Base-by-base conservation (phyloP, 2,329 filamentous ascomycete genomes). In the Fusarium fracticaudum region DNA sequence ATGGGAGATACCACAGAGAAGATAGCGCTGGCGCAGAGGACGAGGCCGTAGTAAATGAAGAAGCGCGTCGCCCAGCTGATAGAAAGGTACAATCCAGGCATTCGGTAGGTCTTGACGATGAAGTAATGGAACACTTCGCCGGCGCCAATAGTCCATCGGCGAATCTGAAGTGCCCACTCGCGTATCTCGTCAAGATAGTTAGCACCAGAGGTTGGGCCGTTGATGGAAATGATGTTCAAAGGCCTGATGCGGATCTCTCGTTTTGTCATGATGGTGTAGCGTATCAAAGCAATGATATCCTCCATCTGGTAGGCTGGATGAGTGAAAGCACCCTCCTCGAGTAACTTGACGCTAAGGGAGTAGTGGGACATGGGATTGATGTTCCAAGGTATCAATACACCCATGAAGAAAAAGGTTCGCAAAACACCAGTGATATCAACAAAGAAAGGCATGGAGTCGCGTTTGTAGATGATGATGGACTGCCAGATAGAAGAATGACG, bases 351-450 rank as follows among this genome's bases (percentile, higher is more conserved):
- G 13, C 71, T 73, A 1, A 73, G 57, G 29, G 71, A 73, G 35
- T 73, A 74, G 20, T 74, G 71, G 1, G 71, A 74, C 71, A 74
- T 74, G 33, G 71, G 71, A 8, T 74, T 74, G 38, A 74, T 74
- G 35, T 74, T 74, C 71, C 71, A 74, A 2, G 75, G 75, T 20
- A 77, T 77, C 41, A 77, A 50, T 44, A 77, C 58, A 17, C 75
- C 75, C 74, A 77, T 77, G 33, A 77, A 77, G 72, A 77, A 77
- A 43, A 77, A 77, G 13, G 74, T 77, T 18, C 74, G 65, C 51
- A 77, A 59, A 55, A 77, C 71, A 18, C 75, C 75, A 9, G 75
- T 77, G 9, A 77, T 77, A 17, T 77, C 74, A 5, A 77, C 75
- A 60, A 77, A 77, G 65, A 77, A 77, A 5, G 75, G 75, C 75